Evolutionary conservation across 2,329 filamentous ascomycete species (phyloP).

Genomic region (Fonsecaea multimorphosa): DNA sequence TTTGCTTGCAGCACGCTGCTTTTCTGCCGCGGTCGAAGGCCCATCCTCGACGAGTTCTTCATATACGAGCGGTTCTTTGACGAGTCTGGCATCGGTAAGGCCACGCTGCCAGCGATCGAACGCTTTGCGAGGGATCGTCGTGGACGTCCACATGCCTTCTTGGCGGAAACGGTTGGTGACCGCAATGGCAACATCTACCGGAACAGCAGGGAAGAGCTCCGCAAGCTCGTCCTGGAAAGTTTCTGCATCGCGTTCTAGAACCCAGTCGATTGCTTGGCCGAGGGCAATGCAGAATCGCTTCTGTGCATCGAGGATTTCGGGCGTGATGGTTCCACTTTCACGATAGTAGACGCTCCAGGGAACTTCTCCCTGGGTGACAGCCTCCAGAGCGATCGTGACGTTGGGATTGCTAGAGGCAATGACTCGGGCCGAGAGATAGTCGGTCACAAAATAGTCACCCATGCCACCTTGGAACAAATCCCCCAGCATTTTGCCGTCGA

Average conservation of each 20-base stretch:
- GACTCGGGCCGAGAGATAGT: conserved; percentile 20
- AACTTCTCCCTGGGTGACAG: conserved; percentile 29
- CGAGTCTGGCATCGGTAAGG: conserved; percentile 21
- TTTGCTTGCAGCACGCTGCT: no score
- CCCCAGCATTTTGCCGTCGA: conserved; percentile 26
- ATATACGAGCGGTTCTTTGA: conserved; percentile 21
- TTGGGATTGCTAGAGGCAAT: conserved; percentile 19
- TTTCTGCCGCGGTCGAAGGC: conserved; percentile 19
- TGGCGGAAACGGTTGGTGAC: conserved; percentile 21
- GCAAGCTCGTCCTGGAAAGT: conserved; percentile 22
- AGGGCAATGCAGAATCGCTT: conserved; percentile 26
- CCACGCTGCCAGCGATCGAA: conserved; percentile 29
- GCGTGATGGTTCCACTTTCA: conserved; percentile 24
- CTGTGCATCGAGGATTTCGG: conserved; percentile 20
- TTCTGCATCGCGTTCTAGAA: conserved; percentile 21
- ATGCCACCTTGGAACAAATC: conserved; percentile 28
- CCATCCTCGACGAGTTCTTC: conserved; percentile 21
- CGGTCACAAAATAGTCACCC: conserved; percentile 27
- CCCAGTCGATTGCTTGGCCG: conserved; percentile 22
- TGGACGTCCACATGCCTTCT: conserved; percentile 26
- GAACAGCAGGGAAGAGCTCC: conserved; percentile 24
- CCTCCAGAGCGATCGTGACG: conserved; percentile 27
- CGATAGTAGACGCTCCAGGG: conserved; percentile 32
- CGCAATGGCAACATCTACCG: conserved; percentile 21
- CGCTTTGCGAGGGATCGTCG: conserved; percentile 15